phyloP scores from a whole-genome alignment of 176 grass and related monocot genomes.

The Oryza australiensis region DNA sequence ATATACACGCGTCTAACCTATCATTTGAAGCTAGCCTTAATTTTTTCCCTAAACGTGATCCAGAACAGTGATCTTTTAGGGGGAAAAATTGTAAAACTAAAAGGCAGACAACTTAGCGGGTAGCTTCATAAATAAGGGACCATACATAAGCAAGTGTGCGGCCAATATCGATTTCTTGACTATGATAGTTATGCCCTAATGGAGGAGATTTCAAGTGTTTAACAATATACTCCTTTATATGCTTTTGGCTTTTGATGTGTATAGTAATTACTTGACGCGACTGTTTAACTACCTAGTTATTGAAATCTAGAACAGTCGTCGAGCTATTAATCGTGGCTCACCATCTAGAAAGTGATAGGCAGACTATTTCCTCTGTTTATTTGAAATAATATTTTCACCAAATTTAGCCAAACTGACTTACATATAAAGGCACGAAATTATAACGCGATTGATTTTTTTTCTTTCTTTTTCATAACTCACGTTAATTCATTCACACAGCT shows the following conservation, averaged over 20 bases:
- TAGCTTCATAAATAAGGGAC: background rate
- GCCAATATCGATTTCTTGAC: background rate
- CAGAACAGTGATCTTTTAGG: background rate
- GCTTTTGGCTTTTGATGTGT: constrained; percentile 29
- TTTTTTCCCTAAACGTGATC: background rate
- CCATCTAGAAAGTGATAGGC: background rate
- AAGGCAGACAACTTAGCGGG: background rate
- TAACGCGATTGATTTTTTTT: background rate
- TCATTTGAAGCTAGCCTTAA: background rate
- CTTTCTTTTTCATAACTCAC: background rate
- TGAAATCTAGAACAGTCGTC: constrained; percentile 3
- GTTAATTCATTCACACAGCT: background rate
- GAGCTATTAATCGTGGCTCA: background rate
- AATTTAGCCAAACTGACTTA: background rate
- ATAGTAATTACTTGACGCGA: constrained; percentile 17
- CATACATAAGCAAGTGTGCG: background rate
- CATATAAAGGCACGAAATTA: background rate
- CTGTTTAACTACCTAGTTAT: constrained; percentile 21
- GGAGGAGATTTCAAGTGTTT: background rate
- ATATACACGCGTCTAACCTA: too few species aligned
- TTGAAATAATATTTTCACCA: background rate
- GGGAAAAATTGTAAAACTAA: background rate
- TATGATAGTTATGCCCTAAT: background rate
- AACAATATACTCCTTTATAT: background rate
- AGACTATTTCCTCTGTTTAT: background rate